Conservation (phyloP, 2,329 filamentous ascomycete genomes). For the Colletotrichum simmondsii region DNA sequence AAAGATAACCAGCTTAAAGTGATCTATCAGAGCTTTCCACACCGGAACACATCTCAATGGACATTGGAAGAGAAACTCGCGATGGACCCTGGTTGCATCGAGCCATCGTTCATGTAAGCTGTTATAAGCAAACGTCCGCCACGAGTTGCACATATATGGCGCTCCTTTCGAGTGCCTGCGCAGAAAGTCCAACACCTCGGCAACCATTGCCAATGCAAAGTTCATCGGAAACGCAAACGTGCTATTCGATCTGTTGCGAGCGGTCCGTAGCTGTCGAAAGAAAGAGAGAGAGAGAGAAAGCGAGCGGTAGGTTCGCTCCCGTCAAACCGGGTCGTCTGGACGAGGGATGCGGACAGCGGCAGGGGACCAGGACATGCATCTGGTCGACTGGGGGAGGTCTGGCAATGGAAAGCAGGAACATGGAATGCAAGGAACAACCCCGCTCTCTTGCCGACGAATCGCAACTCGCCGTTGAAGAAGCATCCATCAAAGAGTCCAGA, state of each 20-base stretch:
- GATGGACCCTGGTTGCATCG: slow-evolving; percentile 8
- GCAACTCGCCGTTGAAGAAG: slow-evolving; percentile 18
- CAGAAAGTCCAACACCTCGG: slow-evolving; percentile 8
- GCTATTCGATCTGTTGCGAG: background rate
- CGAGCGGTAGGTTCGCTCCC: slow-evolving; percentile 16
- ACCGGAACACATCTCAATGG: background rate
- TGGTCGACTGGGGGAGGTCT: background rate
- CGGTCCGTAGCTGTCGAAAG: background rate
- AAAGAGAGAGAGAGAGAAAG: slow-evolving; percentile 12
- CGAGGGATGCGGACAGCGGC: background rate
- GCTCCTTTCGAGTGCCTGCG: background rate
- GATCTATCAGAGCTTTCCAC: background rate
- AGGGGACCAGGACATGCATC: slow-evolving; percentile 1
- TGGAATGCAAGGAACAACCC: slow-evolving; percentile 8
- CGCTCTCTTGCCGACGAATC: slow-evolving; percentile 11
- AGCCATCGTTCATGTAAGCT: background rate
- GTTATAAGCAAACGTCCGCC: slow-evolving; percentile 4
- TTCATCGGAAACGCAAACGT: slow-evolving; percentile 18
- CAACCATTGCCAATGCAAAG: slow-evolving; percentile 7
- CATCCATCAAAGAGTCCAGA: background rate
- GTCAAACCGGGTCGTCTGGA: slow-evolving; percentile 16
- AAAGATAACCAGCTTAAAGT: background rate
- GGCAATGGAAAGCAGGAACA: background rate
- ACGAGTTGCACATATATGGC: background rate
- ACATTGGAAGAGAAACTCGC: background rate